Percentiles rank a stretch among this genome's conserved stretches.
Evolutionary conservation across 805 yeast species (phyloP).

Genomic region (Saccharomycopsis capsularis): DNA sequence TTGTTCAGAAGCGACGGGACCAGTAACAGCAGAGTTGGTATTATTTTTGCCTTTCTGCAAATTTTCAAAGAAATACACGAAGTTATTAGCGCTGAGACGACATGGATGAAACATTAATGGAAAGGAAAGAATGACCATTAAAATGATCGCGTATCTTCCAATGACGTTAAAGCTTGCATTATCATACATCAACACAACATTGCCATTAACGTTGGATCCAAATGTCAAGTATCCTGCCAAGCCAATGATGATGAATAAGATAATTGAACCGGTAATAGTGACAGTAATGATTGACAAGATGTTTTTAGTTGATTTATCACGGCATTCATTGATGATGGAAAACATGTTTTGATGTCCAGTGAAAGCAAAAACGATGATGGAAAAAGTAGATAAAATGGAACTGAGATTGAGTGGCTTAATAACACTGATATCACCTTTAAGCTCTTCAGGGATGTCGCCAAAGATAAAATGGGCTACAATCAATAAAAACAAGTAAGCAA

Average conservation of each 20-base stretch:
- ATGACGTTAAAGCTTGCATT: constrained; percentile 36
- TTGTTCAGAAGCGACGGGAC: constrained; percentile 3
- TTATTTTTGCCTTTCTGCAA: neutral
- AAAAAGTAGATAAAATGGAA: constrained; percentile 54
- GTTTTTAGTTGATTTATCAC: constrained; percentile 45
- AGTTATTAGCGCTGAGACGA: constrained; percentile 64
- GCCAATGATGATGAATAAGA: constrained; percentile 58
- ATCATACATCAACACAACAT: constrained; percentile 63
- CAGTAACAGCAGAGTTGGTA: neutral
- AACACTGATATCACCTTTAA: constrained; percentile 39
- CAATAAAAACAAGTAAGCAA: constrained; percentile 52
- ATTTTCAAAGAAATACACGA: constrained; percentile 40
- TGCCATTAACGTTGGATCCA: constrained; percentile 60
- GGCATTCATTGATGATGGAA: constrained; percentile 65
- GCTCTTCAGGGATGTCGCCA: constrained; percentile 36
- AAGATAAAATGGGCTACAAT: constrained; percentile 45
- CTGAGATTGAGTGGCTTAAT: constrained; percentile 36
- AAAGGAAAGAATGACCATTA: constrained; percentile 69
- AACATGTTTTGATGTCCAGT: constrained; percentile 80
- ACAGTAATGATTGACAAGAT: constrained; percentile 37
- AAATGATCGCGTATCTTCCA: constrained; percentile 57
- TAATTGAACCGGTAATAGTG: constrained; percentile 48
- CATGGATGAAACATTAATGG: constrained; percentile 82
- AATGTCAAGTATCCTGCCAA: constrained; percentile 65
- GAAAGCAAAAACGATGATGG: constrained; percentile 71